Base-by-base conservation (phyloP, 495 filamentous ascomycete genomes). In the Podospora bellae-mahoneyi region DNA sequence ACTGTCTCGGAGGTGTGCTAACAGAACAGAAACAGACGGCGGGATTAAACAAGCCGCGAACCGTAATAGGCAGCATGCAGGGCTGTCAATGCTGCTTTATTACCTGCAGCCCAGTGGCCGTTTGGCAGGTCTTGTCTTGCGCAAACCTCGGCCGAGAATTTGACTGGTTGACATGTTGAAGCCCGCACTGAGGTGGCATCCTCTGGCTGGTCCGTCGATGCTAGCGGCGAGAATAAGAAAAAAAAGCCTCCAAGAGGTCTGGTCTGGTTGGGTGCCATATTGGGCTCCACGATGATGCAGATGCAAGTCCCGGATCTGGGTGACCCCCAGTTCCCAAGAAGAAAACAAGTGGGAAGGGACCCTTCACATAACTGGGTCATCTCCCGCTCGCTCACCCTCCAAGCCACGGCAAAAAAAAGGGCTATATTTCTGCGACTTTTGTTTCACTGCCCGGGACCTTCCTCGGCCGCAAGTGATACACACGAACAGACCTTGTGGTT, bases 141-240 rank as follows among this genome's bases (percentile, higher is more conserved):
- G 55, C 55, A 58, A 58, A 58, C 55, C 55, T 26, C 55, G n/a
- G 55, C 55, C 55, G n/a, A 27, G 28, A 5, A 27, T 26, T 4
- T 27, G 63, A 57, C 32, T 63, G 66, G 56, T 23, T 60, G 48
- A 44, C 26, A n/a, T 64, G 32, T 56, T 15, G 28, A 16, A 48
- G 15, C 34, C 27, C 18, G n/a, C 28, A 44, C 34, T 68, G 60
- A 71, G 71, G 66, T 69, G 77, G 70, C 76, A 76, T 69, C 32
- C 62, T 70, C 62, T 74, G 69, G 64, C 27, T 72, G 69, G 69
- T 18, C 60, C 53, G 27, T 58, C 55, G 39, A 18, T 66, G 30
- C 57, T 59, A 60, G 2, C 63, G 61, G 64, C 6, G n/a, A 66
- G 23, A 66, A 61, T 7, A 54, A 55, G 57, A 53, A 39, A 55